Percentiles rank a stretch among this genome's conserved stretches.
Evolutionary conservation across 805 yeast genomes (phyloP).

Genomic region (Candida krabiensis): DNA sequence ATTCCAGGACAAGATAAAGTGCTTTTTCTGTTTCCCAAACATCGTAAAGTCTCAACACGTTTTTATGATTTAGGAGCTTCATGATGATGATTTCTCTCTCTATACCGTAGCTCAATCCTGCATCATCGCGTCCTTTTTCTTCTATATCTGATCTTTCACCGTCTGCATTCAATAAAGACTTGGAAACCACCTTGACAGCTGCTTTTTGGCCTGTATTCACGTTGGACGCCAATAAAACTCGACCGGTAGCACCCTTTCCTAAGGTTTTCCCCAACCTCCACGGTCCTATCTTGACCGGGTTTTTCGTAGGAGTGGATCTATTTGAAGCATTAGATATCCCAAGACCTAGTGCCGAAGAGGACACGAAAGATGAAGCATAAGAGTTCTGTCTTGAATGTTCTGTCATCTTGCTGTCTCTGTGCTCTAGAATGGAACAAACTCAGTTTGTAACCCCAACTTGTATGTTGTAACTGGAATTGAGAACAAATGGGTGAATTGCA

Average conservation of each 20-base stretch:
- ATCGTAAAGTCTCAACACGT: constrained; percentile 75
- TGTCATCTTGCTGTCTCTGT: too few relatives aligned
- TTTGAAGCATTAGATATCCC: constrained; percentile 24
- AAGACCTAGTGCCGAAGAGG: constrained; percentile 40
- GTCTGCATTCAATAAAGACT: constrained; percentile 55
- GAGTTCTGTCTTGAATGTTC: constrained; percentile 61
- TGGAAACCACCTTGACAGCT: constrained; percentile 95
- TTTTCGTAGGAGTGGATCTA: constrained; percentile 23
- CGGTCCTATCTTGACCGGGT: constrained; percentile 71
- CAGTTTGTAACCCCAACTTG: too few relatives aligned
- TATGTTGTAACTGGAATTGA: too few relatives aligned
- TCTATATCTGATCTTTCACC: constrained; percentile 13
- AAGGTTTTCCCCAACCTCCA: constrained; percentile 95
- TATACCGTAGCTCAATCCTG: constrained; percentile 75
- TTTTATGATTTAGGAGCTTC: constrained; percentile 77
- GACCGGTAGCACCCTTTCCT: constrained; percentile 96
- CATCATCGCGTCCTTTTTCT: constrained; percentile 44
- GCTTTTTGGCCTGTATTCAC: constrained; percentile 83
- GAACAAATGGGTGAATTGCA: too few relatives aligned
- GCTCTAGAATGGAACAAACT: too few relatives aligned
- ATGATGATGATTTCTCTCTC: constrained; percentile 84
- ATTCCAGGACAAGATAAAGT: constrained; percentile 84
- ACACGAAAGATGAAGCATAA: constrained; percentile 54
- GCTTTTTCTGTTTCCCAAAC: constrained; percentile 88
- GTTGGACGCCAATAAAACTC: constrained; percentile 91